Conservation (phyloP, 805 yeast species). For the Sugiyamaella smithiae region DNA sequence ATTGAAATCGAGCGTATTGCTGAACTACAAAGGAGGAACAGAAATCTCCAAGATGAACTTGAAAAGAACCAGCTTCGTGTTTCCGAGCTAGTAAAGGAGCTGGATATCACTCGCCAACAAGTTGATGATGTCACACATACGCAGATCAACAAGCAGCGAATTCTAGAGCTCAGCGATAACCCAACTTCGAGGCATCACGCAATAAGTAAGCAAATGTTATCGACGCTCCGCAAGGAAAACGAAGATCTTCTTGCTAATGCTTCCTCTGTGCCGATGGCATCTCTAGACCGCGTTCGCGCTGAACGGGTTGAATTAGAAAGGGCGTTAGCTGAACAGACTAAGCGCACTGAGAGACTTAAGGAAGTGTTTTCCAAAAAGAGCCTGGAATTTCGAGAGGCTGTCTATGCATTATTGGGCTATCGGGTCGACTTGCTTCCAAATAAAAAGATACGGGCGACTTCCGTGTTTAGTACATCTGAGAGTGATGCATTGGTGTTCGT, state of each 20-base stretch:
- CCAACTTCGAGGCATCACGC: constrained; percentile 63
- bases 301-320: constrained; percentile 46
- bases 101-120: constrained; percentile 26
- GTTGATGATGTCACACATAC: constrained; percentile 20
- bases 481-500: constrained; percentile 49
- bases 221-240: constrained; percentile 57
- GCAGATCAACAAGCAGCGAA: constrained; percentile 32
- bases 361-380: constrained; percentile 64
- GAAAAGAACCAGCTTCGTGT: constrained; percentile 18
- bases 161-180: constrained; percentile 62
- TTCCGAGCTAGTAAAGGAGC: constrained; percentile 18
- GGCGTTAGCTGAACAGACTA: constrained; percentile 23
- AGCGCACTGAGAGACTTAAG: constrained; percentile 35
- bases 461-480: constrained; percentile 42
- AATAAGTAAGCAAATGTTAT: constrained; percentile 52
- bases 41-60: constrained; percentile 22
- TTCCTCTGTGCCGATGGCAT: constrained; percentile 51
- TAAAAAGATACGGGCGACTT: constrained; percentile 52
- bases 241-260: constrained; percentile 42
- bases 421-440: constrained; percentile 62
- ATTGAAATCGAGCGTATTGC: constrained; percentile 11
- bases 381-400: constrained; percentile 64
- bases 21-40: constrained; percentile 15
- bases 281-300: constrained; percentile 58
- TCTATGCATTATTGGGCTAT: constrained; percentile 69